These are phyloP conservation scores for Dactylellina cionopaga DNA, from an alignment of 2,329 filamentous ascomycete species.

Conservation along the genomic window DNA sequence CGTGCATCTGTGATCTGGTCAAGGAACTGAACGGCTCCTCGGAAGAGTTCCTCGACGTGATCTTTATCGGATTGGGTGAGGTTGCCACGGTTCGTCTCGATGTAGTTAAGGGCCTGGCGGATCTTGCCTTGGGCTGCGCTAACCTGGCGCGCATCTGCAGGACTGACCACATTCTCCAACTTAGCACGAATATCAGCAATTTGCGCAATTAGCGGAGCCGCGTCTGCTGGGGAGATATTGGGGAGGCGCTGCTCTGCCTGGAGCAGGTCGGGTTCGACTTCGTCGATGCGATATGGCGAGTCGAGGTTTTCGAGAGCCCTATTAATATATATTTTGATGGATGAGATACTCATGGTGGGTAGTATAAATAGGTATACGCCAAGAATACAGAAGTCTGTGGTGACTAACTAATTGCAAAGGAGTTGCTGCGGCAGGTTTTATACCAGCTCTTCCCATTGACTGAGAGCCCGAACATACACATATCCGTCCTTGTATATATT, in stretches of 20 bases:
- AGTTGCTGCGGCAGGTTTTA: neutral
- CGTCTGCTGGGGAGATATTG: slow-evolving; percentile 16
- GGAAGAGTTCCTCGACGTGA: slow-evolving; percentile 22
- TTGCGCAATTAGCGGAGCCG: slow-evolving; percentile 17
- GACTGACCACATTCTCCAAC: slow-evolving; percentile 19
- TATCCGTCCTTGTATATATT: neutral
- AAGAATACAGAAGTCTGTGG: neutral
- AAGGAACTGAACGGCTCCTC: slow-evolving; percentile 22
- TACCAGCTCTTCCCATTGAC: neutral
- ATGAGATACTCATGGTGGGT: slow-evolving; percentile 26
- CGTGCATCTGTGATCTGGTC: slow-evolving; percentile 19
- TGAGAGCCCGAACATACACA: neutral
- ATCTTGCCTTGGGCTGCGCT: slow-evolving; percentile 31
- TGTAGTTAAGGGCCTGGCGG: slow-evolving; percentile 22
- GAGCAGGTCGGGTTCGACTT: slow-evolving; percentile 17
- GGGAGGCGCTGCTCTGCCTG: slow-evolving; percentile 31
- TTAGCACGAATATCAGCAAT: slow-evolving; percentile 31
- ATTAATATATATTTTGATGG: slow-evolving; percentile 31
- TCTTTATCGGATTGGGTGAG: slow-evolving; percentile 24
- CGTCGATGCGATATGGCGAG: slow-evolving; percentile 26
- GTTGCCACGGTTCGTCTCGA: slow-evolving; percentile 18
- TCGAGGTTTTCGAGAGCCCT: slow-evolving; percentile 30
- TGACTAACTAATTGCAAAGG: neutral
- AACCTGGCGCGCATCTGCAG: slow-evolving; percentile 30
- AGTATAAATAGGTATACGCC: neutral